phyloP scores from a whole-genome alignment of 73 alveolate species.

The Paramecium biaurelia region DNA sequence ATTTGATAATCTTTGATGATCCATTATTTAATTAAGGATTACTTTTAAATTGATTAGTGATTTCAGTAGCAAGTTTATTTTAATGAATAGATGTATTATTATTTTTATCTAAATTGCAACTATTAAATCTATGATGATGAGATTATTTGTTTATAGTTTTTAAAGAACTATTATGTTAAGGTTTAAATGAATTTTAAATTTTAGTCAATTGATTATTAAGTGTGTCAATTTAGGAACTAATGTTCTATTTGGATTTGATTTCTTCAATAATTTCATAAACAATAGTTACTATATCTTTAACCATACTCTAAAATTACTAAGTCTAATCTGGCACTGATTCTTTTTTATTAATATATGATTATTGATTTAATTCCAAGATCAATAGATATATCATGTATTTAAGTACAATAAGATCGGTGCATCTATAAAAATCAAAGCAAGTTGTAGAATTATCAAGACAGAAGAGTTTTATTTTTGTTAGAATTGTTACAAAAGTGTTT shows the following conservation, averaged over 20 bases:
- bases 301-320: background rate
- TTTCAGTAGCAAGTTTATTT: background rate
- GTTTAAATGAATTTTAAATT: background rate
- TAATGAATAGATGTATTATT: background rate
- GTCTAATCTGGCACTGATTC: background rate
- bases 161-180: background rate
- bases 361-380: background rate
- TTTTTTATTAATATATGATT: too few species aligned
- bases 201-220: background rate
- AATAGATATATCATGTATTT: slow-evolving; percentile 27
- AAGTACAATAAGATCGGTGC: slow-evolving; percentile 27
- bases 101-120: background rate
- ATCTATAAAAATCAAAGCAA: slow-evolving; percentile 28
- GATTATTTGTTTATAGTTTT: background rate
- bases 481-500: background rate
- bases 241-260: background rate
- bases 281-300: background rate
- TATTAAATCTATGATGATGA: background rate
- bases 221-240: background rate
- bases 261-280: slow-evolving; percentile 44
- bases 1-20: background rate
- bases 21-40: background rate
- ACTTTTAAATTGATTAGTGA: background rate
- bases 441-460: slow-evolving; percentile 3
- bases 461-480: background rate